phyloP scores from a whole-genome alignment of 768 basidiomycete species.

The Boletus subcaerulescens region DNA sequence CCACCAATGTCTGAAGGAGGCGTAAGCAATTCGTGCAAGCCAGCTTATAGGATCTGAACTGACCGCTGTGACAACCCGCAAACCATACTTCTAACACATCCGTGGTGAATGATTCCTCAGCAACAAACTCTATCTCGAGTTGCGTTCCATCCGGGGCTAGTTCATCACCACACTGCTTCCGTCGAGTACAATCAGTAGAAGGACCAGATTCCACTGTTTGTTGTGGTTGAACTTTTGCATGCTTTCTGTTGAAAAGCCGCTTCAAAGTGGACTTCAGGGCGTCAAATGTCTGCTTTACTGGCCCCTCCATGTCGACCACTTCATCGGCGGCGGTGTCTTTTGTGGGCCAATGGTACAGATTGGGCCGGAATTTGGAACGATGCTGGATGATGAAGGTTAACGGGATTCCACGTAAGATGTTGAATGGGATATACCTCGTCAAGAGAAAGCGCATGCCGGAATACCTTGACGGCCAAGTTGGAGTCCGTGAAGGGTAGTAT shows the following conservation, averaged over 20 bases:
- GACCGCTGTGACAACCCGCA: constrained; percentile 67
- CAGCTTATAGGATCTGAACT: constrained; percentile 16
- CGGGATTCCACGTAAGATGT: neutral
- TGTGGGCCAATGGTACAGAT: constrained; percentile 49
- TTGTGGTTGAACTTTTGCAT: neutral
- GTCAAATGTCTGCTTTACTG: neutral
- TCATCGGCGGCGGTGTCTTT: constrained; percentile 29
- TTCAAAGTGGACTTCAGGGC: neutral
- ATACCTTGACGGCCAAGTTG: constrained; percentile 62
- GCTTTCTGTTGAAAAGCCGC: neutral
- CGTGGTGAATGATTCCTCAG: constrained; percentile 17
- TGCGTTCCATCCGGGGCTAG: neutral
- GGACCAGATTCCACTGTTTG: neutral
- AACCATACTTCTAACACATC: constrained; percentile 84
- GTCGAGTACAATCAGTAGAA: neutral
- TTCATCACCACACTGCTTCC: neutral
- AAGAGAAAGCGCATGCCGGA: constrained; percentile 74
- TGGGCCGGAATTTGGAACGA: constrained; percentile 64
- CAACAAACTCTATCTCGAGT: neutral
- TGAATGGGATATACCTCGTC: constrained; percentile 54
- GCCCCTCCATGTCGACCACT: neutral
- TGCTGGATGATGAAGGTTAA: constrained; percentile 39
- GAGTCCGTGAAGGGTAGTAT: constrained; percentile 65
- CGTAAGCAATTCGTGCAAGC: neutral
- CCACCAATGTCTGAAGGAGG: constrained; percentile 63